Base-by-base conservation (phyloP, 2,329 filamentous ascomycete species). In the Nemania abortiva region DNA sequence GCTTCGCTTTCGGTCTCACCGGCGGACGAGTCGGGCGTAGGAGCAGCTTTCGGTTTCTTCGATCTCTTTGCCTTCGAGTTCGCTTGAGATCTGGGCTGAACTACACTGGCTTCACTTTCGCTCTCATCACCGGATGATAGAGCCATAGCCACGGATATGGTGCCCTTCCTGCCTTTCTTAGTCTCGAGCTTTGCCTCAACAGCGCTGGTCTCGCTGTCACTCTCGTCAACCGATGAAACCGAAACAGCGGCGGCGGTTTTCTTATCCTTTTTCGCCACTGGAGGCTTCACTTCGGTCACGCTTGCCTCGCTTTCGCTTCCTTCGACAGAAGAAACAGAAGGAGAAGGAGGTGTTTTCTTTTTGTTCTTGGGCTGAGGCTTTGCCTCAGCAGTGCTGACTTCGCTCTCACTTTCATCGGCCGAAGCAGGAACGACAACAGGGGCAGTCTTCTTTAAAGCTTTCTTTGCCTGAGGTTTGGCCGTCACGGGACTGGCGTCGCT, bases 131-230 rank as follows among this genome's bases (percentile, higher is more conserved):
- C 60, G 31, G 59, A 59, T 3, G 65, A 59, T 11, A 63, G 4
- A 47, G 65, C 53, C 13, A 59, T 52, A 29, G 47, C 37, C 11
- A 63, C 11, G 20, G 59, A 58, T 15, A 58, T 15, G 9, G 53
- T 18, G 45, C 54, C 29, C 5, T 54, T 29, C 27, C 59, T 64
- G 49, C 37, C 54, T 13, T 52, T 49, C 39, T 56, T 64, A 15
- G 65, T 20, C 18, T 42, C 22, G 24, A 60, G 10, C 13, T 54
- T 68, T 1, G 59, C 31, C 27, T 65, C 27, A 20, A 68, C n/a
- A 24, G 68, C 27, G 54, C 61, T 70, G 3, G 61, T 54, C 24
- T 68, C 68, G 31, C 64, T 70, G 3, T 68, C 65, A 10, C 64
- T 68, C 11, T 69, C 66, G 6, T 66, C 63, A 20, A 53, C 66